These are phyloP conservation scores for Fusarium pseudonygamai DNA, from an alignment of 2,329 filamentous ascomycete genomes.

Conservation along the genomic window DNA sequence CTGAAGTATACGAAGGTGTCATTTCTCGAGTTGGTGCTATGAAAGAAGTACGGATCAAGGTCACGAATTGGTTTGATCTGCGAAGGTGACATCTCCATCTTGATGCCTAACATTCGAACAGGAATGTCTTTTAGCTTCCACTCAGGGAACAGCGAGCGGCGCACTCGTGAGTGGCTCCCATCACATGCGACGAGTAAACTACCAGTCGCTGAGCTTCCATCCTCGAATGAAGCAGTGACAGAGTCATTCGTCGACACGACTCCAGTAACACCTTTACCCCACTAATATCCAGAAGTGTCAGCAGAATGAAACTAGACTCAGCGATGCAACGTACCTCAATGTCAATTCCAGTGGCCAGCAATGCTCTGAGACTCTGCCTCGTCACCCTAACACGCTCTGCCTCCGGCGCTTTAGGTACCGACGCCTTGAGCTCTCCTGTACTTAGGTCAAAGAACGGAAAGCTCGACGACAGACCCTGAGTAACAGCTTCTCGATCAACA, in stretches of 20 bases:
- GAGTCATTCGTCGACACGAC: constrained; percentile 45
- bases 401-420: constrained; percentile 56
- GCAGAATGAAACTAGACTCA: fast-evolving
- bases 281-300: constrained; percentile 41
- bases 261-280: constrained; percentile 50
- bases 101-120: constrained; percentile 59
- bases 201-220: constrained; percentile 54
- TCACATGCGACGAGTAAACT: constrained; percentile 61
- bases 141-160: constrained; percentile 50
- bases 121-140: constrained; percentile 54
- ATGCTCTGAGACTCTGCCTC: constrained; percentile 55
- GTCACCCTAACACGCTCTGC: constrained; percentile 58
- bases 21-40: constrained; percentile 61
- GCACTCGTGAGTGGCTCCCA: constrained; percentile 57
- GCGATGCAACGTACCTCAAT: constrained; percentile 50
- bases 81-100: constrained; percentile 51
- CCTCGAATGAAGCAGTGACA: constrained; percentile 57
- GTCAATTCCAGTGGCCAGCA: constrained; percentile 58
- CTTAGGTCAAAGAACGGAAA: constrained; percentile 67
- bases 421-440: constrained; percentile 53
- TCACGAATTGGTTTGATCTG: constrained; percentile 54
- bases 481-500: constrained; percentile 62
- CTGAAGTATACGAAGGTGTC: constrained; percentile 64
- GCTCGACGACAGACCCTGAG: constrained; percentile 55
- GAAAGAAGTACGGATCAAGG: constrained; percentile 64